phyloP scores from a whole-genome alignment of 768 basidiomycete genomes.

The Naematelia encephala region DNA sequence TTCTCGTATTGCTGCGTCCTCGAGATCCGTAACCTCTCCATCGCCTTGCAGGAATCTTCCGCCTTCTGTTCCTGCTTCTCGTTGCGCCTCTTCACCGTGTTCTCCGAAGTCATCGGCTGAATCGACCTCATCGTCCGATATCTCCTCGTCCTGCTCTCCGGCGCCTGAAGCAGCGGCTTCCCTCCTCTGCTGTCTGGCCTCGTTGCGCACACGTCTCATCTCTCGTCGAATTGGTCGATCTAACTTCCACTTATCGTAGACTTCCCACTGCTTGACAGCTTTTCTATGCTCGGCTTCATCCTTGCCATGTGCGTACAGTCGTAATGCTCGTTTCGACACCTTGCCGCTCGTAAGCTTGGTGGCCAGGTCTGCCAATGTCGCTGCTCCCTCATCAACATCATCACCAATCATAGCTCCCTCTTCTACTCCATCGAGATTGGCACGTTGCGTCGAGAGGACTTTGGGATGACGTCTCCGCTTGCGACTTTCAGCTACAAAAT shows the following conservation, averaged over 20 bases:
- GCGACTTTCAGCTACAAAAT: background rate
- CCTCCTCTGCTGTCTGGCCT: conserved; percentile 8
- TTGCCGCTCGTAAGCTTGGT: conserved; percentile 12
- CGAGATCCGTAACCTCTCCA: conserved; percentile 20
- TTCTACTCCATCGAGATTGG: conserved; percentile 8
- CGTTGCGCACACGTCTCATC: conserved; percentile 11
- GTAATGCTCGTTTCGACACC: conserved; percentile 17
- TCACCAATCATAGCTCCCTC: conserved; percentile 21
- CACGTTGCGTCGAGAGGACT: conserved; percentile 2
- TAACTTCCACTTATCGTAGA: conserved; percentile 16
- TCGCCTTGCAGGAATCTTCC: conserved; percentile 6
- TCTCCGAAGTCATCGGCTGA: conserved; percentile 34
- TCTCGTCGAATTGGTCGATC: conserved; percentile 19
- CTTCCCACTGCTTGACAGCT: background rate
- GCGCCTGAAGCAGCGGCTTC: background rate
- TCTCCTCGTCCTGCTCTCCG: conserved; percentile 22
- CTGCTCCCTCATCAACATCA: conserved; percentile 12
- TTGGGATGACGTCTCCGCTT: conserved; percentile 1
- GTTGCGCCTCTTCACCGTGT: conserved; percentile 11
- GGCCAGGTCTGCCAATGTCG: conserved; percentile 17
- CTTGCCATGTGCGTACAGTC: conserved; percentile 8
- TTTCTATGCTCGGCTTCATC: conserved; percentile 3
- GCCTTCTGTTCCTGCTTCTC: conserved; percentile 1
- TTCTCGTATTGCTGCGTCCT: conserved; percentile 14
- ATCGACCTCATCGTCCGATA: conserved; percentile 33